Percentiles rank a stretch among this genome's conserved stretches.
Evolutionary conservation across 257 asterid species (phyloP).

Genomic region (Solanum virginianum): DNA sequence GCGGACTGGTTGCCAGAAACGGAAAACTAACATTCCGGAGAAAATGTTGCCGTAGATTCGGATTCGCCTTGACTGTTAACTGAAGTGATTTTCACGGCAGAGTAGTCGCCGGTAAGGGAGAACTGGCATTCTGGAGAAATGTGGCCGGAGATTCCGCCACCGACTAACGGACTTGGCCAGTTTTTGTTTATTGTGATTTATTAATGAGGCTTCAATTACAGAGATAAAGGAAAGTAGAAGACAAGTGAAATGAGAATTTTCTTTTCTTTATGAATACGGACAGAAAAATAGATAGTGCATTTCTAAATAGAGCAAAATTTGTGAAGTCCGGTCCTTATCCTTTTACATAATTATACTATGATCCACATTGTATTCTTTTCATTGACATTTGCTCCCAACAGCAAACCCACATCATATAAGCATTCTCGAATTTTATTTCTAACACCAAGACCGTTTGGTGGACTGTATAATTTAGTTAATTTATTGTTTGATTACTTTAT

Average conservation of each 20-base stretch:
- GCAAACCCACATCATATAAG: not conserved
- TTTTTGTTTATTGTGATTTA: slow-evolving; percentile 44
- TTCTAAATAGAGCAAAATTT: not conserved
- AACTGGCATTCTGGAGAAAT: not conserved
- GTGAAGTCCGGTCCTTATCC: slow-evolving; percentile 35
- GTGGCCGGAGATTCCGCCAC: slow-evolving; percentile 16
- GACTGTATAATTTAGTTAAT: too few species aligned
- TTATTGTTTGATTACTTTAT: too few species aligned
- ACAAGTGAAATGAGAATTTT: not conserved
- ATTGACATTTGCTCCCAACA: not conserved
- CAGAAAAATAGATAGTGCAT: not conserved
- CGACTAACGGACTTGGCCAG: slow-evolving; percentile 56
- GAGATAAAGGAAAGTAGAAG: slow-evolving; percentile 4
- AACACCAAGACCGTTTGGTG: too few species aligned
- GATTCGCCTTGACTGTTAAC: not conserved
- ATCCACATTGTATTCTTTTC: not conserved
- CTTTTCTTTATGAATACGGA: not conserved
- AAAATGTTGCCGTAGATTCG: slow-evolving; percentile 28
- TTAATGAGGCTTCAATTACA: slow-evolving; percentile 55
- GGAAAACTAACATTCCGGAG: slow-evolving; percentile 6
- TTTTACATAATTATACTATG: slow-evolving; percentile 4
- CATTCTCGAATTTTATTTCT: not conserved
- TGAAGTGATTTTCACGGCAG: not conserved
- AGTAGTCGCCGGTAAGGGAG: not conserved
- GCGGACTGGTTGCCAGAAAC: not conserved